A percentile compares a stretch with the other conserved stretches of the same genome.
Evolutionary conservation across 2,329 filamentous ascomycete species (phyloP).

Genomic region (Fulvia fulva): DNA sequence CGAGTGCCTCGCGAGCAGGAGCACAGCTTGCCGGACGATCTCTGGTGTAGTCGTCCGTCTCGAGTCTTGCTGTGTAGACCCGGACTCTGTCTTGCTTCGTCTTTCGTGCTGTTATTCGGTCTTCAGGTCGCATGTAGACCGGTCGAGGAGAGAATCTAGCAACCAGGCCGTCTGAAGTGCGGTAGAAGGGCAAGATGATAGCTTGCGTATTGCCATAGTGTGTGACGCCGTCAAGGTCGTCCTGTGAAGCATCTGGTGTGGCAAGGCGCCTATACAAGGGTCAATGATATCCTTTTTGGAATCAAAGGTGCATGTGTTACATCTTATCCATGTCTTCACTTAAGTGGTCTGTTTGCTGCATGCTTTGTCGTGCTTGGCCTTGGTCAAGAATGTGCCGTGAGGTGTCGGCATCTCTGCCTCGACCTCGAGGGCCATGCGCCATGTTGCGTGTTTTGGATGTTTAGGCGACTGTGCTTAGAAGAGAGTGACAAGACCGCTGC

Average conservation of each 20-base stretch:
- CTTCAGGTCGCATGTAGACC: neutral
- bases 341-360: neutral
- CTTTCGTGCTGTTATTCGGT: neutral
- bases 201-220: conserved; percentile 2
- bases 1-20: neutral
- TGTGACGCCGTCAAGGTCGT: neutral
- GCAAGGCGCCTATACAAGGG: neutral
- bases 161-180: neutral
- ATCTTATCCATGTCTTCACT: neutral
- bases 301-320: neutral
- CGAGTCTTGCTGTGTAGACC: neutral
- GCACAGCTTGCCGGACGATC: neutral
- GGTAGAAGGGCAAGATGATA: neutral
- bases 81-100: neutral
- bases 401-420: too few relatives aligned
- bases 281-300: neutral
- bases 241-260: neutral
- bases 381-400: too few relatives aligned
- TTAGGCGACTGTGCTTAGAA: too few relatives aligned
- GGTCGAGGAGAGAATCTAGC: neutral
- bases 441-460: neutral
- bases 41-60: conserved; percentile 3
- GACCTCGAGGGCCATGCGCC: neutral
- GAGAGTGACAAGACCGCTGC: too few relatives aligned
- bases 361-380: neutral